Evolutionary conservation across 176 grass and related monocot genomes (phyloP).

Genomic region (Leersia perrieri): DNA sequence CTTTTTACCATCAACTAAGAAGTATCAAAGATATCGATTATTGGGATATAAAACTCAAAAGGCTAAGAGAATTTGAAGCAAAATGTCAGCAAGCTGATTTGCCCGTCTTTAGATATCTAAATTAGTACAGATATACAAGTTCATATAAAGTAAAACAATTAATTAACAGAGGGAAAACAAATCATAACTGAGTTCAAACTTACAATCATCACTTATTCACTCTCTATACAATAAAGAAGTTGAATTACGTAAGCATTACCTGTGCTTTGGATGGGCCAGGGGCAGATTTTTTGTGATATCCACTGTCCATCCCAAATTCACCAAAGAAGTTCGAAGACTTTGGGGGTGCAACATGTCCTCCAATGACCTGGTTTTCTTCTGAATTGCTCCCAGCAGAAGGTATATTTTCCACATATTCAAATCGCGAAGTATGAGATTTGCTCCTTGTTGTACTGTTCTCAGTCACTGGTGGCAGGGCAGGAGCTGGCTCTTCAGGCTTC

Average conservation of each 20-base stretch:
- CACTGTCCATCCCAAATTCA: slow-evolving; percentile 89
- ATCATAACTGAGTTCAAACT: neutral
- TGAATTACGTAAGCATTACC: slow-evolving; percentile 45
- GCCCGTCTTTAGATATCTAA: neutral
- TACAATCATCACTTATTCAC: neutral
- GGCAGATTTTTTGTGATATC: slow-evolving; percentile 64
- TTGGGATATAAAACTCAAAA: neutral
- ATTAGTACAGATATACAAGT: neutral
- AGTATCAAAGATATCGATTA: neutral
- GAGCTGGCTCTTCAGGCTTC: slow-evolving; percentile 85
- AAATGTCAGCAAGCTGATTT: neutral
- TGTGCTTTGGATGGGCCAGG: slow-evolving; percentile 70
- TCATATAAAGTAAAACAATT: neutral
- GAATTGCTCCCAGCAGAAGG: slow-evolving; percentile 41
- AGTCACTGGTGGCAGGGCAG: slow-evolving; percentile 39
- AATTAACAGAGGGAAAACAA: neutral
- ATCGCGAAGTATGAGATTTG: slow-evolving; percentile 67
- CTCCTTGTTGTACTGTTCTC: slow-evolving; percentile 37
- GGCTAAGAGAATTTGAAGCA: neutral
- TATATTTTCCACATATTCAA: slow-evolving; percentile 78
- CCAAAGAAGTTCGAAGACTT: slow-evolving; percentile 91
- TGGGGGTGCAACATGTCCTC: slow-evolving; percentile 83
- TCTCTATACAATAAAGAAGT: neutral
- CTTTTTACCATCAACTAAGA: neutral
- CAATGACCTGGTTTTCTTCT: slow-evolving; percentile 45